phyloP scores from a whole-genome alignment of 805 yeast genomes.

The Spathaspora passalidarum region DNA sequence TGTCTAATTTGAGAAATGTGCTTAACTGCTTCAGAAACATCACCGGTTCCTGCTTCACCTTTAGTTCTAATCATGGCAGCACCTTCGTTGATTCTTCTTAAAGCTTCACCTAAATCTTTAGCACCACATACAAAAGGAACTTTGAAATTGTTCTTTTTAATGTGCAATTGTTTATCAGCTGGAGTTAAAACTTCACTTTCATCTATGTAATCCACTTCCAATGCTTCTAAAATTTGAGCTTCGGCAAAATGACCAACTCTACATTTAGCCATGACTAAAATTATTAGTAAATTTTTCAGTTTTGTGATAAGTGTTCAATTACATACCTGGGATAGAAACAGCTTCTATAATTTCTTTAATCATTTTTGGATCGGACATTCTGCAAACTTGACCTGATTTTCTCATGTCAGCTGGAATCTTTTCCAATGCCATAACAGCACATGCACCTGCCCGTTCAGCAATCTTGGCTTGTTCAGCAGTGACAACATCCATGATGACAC shows the following conservation, averaged over 20 bases:
- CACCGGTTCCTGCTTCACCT: slow-evolving; percentile 91
- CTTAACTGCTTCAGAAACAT: slow-evolving; percentile 75
- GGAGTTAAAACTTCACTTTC: slow-evolving; percentile 84
- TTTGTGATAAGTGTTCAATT: not conserved
- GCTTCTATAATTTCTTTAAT: slow-evolving; percentile 69
- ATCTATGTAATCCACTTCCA: slow-evolving; percentile 76
- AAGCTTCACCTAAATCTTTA: slow-evolving; percentile 76
- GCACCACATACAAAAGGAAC: slow-evolving; percentile 87
- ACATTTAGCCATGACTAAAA: slow-evolving; percentile 65
- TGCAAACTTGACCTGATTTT: slow-evolving; percentile 74
- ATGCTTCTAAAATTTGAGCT: slow-evolving; percentile 70
- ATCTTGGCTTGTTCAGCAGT: slow-evolving; percentile 75
- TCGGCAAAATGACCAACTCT: slow-evolving; percentile 82
- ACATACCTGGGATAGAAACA: slow-evolving; percentile 71
- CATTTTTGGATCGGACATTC: slow-evolving; percentile 85
- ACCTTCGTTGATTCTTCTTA: slow-evolving; percentile 75
- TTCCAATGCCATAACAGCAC: slow-evolving; percentile 88
- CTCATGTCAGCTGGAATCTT: slow-evolving; percentile 85
- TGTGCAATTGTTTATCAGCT: slow-evolving; percentile 69
- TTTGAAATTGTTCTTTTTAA: slow-evolving; percentile 54
- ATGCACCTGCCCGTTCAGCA: slow-evolving; percentile 83
- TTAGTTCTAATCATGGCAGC: slow-evolving; percentile 86
- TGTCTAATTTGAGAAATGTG: slow-evolving; percentile 62
- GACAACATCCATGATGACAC: slow-evolving; percentile 73
- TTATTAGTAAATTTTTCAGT: not conserved